phyloP scores from a whole-genome alignment of 2,329 filamentous ascomycete species.

The Microdochium bolleyi region DNA sequence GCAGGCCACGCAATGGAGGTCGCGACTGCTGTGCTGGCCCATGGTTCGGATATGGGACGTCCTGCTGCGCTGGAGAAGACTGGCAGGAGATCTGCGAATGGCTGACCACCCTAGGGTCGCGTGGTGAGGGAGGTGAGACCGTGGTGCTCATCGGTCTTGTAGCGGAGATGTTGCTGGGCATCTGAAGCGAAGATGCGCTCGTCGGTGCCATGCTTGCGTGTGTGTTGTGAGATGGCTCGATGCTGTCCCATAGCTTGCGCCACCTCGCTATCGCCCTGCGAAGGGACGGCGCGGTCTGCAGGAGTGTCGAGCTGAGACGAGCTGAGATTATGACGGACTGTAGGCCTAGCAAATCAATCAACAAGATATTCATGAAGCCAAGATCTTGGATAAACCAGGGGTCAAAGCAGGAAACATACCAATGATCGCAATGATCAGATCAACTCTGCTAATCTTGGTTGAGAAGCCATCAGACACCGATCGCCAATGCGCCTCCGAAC shows the following conservation, averaged over 20 bases:
- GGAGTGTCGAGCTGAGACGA: conserved; percentile 8
- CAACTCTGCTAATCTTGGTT: not conserved
- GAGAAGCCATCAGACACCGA: not conserved
- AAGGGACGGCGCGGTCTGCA: conserved; percentile 2
- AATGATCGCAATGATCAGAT: not conserved
- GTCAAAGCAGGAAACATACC: not conserved
- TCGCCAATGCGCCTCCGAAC: not conserved
- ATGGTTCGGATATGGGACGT: not conserved
- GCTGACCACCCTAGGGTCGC: too few relatives aligned
- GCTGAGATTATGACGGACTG: conserved; percentile 4
- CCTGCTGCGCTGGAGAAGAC: too few relatives aligned
- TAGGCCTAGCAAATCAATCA: not conserved
- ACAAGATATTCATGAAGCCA: not conserved
- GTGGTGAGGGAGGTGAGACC: too few relatives aligned
- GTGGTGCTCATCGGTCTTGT: too few relatives aligned
- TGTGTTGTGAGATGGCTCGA: not conserved
- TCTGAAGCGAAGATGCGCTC: not conserved
- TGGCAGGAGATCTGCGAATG: too few relatives aligned
- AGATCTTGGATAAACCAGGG: conserved; percentile 3
- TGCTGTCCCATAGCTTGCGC: conserved; percentile 10
- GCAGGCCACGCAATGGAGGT: not conserved
- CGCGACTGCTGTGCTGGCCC: not conserved
- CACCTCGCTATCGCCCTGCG: conserved; percentile 10
- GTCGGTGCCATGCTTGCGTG: too few relatives aligned
- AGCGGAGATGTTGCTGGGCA: not conserved